Conservation (phyloP, 2,329 filamentous ascomycete species). For the Colletotrichum ledebouriae region DNA sequence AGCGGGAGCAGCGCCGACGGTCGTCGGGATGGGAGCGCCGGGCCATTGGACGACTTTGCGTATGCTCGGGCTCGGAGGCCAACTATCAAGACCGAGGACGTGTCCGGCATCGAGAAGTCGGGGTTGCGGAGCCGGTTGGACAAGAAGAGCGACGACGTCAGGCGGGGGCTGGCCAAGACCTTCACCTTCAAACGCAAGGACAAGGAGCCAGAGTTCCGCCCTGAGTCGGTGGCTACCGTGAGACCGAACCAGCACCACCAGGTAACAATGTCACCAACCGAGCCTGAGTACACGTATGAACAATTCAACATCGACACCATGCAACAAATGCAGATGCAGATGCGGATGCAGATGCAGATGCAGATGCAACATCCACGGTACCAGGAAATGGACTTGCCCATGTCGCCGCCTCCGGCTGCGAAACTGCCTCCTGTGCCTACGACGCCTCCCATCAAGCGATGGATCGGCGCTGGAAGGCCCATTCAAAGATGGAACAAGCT, state of each 20-base stretch:
- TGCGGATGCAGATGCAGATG: conserved; percentile 35
- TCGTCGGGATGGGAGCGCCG: conserved; percentile 48
- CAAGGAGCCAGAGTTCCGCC: conserved; percentile 54
- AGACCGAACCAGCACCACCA: conserved; percentile 45
- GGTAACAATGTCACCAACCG: conserved; percentile 22
- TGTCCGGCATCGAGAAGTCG: conserved; percentile 68
- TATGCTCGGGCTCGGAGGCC: conserved; percentile 59
- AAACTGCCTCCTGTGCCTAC: conserved; percentile 47
- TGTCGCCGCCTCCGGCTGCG: conserved; percentile 41
- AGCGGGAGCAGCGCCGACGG: conserved; percentile 55
- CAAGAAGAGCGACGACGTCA: conserved; percentile 67
- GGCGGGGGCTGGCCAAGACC: conserved; percentile 66
- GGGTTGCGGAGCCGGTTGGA: conserved; percentile 66
- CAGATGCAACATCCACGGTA: conserved; percentile 30
- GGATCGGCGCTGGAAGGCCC: conserved; percentile 64
- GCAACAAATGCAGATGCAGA: conserved; percentile 37
- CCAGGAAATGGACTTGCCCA: conserved; percentile 37
- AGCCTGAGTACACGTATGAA: conserved; percentile 44
- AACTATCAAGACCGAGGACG: conserved; percentile 62
- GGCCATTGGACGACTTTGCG: conserved; percentile 58
- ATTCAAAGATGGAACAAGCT: conserved; percentile 69
- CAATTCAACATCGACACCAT: conserved; percentile 33
- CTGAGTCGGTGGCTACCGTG: conserved; percentile 56
- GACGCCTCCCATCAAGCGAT: conserved; percentile 63
- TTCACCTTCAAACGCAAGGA: conserved; percentile 66